Conservation (phyloP, 192 early-diverging fungal genomes). For the Fimicolochytrium jonesii region DNA sequence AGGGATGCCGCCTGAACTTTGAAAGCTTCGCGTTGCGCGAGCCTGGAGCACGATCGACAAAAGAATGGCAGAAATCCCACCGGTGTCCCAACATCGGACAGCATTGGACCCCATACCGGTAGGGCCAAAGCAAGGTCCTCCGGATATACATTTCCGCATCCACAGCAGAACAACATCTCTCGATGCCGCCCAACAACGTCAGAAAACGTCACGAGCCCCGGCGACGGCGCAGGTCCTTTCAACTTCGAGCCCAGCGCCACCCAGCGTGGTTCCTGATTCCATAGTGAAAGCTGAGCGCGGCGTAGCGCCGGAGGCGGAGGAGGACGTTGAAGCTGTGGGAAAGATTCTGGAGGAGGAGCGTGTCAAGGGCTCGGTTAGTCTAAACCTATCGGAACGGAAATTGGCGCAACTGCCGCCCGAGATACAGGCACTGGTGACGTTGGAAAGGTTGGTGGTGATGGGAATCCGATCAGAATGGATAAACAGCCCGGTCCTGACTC, state of each 20-base stretch:
- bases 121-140: too few relatives aligned
- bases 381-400: constrained; percentile 7
- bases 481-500: neutral
- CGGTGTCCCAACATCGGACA: too few relatives aligned
- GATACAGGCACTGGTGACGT: neutral
- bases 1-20: too few relatives aligned
- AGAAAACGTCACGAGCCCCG: neutral
- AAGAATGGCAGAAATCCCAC: too few relatives aligned
- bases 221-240: neutral
- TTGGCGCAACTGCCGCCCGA: constrained; percentile 7
- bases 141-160: too few relatives aligned
- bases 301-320: neutral
- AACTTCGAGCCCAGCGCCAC: neutral
- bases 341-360: constrained; percentile 7
- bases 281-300: neutral
- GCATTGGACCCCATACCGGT: too few relatives aligned
- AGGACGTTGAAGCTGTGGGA: neutral
- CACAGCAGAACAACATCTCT: neutral
- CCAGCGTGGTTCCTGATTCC: neutral
- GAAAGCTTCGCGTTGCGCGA: too few relatives aligned
- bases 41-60: too few relatives aligned
- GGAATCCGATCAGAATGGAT: neutral
- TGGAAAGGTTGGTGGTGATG: constrained; percentile 19
- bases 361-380: constrained; percentile 1
- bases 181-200: neutral